Evolutionary conservation across 768 basidiomycete species (phyloP).

Genomic region (Mycena polygramma): DNA sequence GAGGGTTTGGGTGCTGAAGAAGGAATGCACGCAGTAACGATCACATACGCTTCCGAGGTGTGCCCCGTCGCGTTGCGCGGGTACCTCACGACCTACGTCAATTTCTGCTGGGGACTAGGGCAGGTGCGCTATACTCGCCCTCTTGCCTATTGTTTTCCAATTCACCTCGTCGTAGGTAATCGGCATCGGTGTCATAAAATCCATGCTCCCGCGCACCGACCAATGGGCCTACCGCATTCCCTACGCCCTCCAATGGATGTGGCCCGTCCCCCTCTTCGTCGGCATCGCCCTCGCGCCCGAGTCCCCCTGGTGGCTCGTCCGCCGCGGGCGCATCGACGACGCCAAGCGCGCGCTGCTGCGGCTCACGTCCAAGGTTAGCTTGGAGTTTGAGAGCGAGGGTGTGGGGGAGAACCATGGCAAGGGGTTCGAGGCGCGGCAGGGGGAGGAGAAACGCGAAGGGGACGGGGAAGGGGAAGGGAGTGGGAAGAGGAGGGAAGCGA

Average conservation of each 20-base stretch:
- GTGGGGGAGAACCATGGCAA: no score
- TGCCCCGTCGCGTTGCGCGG: constrained; percentile 39
- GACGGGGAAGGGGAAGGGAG: no score
- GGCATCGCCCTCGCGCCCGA: constrained; percentile 49
- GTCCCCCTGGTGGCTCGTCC: constrained; percentile 51
- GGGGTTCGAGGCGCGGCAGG: no score
- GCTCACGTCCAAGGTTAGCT: constrained; percentile 28
- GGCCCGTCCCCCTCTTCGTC: constrained; percentile 45
- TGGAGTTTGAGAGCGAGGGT: no score
- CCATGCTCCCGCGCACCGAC: constrained; percentile 35
- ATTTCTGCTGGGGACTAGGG: constrained; percentile 41
- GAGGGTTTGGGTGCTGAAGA: no score
- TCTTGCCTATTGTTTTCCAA: no score
- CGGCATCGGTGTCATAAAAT: constrained; percentile 41
- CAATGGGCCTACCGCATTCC: constrained; percentile 39
- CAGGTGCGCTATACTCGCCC: background rate
- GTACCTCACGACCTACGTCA: constrained; percentile 41
- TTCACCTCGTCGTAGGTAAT: constrained; percentile 27
- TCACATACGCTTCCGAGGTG: constrained; percentile 40
- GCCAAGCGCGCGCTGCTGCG: constrained; percentile 38
- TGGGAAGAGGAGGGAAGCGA: background rate
- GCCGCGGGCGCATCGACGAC: constrained; percentile 43
- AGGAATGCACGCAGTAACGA: constrained; percentile 27
- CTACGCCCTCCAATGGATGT: constrained; percentile 49
- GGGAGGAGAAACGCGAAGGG: no score